These are phyloP conservation scores for Stentor roeselii DNA, from an alignment of 73 alveolate species.

Conservation along the genomic window DNA sequence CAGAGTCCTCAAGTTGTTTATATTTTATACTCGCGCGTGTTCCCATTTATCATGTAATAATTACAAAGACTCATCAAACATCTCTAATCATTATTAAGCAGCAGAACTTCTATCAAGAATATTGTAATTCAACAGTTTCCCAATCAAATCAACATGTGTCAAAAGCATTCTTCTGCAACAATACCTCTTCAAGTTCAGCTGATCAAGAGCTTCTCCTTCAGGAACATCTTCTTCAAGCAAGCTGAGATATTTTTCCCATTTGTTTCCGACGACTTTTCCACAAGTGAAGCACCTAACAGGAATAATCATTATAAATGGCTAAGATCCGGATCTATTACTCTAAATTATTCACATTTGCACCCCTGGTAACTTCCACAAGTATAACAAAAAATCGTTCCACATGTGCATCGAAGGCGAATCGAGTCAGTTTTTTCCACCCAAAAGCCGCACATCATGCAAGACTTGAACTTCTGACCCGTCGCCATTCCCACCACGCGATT, in stretches of 20 bases:
- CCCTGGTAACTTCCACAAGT: not conserved
- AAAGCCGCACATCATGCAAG: not conserved
- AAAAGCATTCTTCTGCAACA: slow-evolving; percentile 98
- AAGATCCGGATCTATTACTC: too few relatives aligned
- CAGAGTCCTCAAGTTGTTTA: not conserved
- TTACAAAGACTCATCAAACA: too few relatives aligned
- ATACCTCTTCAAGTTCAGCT: slow-evolving; percentile 85
- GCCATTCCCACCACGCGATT: too few relatives aligned
- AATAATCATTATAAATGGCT: slow-evolving; percentile 75
- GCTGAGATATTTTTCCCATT: slow-evolving; percentile 87
- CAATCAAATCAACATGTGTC: slow-evolving; percentile 95
- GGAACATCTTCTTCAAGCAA: slow-evolving; percentile 44
- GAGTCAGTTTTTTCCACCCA: not conserved
- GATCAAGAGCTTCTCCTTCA: slow-evolving; percentile 80
- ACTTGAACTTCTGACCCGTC: not conserved
- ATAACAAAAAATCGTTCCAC: not conserved
- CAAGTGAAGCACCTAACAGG: slow-evolving; percentile 99
- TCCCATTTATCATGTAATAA: too few relatives aligned
- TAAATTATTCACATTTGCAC: too few relatives aligned
- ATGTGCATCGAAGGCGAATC: not conserved
- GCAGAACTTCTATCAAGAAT: slow-evolving; percentile 30
- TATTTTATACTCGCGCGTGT: not conserved
- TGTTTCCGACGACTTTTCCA: slow-evolving; percentile 97
- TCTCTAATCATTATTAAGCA: too few relatives aligned
- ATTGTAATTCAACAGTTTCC: slow-evolving; percentile 91